Evolutionary conservation across 2,329 filamentous ascomycete species (phyloP).

Genomic region (Pestalotiopsis sp.): DNA sequence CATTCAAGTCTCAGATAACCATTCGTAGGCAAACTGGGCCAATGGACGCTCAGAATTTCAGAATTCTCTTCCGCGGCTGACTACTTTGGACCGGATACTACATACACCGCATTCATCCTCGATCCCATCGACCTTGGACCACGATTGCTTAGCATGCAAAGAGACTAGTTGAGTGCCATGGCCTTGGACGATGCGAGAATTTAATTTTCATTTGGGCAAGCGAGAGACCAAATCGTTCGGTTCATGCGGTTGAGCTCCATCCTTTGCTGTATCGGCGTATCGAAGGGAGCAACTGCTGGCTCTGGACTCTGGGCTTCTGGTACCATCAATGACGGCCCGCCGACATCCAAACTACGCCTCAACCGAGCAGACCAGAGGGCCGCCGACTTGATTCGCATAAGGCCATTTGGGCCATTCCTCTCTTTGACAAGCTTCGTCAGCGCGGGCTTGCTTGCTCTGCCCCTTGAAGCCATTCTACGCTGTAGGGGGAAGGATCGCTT

Average conservation of each 20-base stretch:
- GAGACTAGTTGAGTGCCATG: background rate
- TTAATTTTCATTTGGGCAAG: background rate
- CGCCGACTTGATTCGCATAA: background rate
- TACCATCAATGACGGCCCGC: background rate
- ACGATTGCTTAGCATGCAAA: background rate
- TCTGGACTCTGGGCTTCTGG: background rate
- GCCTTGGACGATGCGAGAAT: background rate
- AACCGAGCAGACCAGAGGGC: background rate
- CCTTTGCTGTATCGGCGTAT: background rate
- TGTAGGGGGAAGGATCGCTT: slow-evolving; percentile 9
- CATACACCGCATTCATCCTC: background rate
- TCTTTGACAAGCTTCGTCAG: slow-evolving; percentile 3
- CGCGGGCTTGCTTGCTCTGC: background rate
- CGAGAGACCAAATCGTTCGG: background rate
- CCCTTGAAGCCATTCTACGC: background rate
- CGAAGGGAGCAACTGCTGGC: background rate
- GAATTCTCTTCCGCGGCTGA: background rate
- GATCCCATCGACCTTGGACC: background rate
- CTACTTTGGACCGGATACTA: background rate
- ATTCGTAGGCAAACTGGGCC: background rate
- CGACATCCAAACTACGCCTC: background rate
- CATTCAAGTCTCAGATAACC: background rate
- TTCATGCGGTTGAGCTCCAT: background rate
- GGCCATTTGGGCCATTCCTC: background rate
- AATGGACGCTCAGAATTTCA: background rate